Evolutionary conservation across 169 alveolate genomes (phyloP).

Genomic region (Nephromyces sp.): DNA sequence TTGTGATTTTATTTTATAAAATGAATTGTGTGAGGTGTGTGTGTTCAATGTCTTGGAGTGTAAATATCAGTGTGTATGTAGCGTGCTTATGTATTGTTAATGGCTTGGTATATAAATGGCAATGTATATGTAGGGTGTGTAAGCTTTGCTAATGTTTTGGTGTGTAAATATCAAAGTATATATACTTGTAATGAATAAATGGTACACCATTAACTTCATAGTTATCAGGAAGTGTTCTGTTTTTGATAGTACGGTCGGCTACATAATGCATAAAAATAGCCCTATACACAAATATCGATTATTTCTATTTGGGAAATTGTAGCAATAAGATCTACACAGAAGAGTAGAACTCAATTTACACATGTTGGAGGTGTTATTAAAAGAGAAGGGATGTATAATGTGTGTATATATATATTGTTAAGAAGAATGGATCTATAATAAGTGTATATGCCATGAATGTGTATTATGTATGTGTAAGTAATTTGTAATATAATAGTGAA

Average conservation of each 20-base stretch:
- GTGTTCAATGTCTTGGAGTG: not conserved
- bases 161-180: not conserved
- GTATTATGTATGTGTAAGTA: not conserved
- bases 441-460: not conserved
- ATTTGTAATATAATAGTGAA: not conserved
- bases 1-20: not conserved
- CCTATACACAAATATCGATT: slow-evolving; percentile 1
- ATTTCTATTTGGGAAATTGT: not conserved
- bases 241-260: slow-evolving; percentile 28
- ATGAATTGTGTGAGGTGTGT: not conserved
- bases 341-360: too few relatives aligned
- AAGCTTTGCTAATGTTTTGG: not conserved
- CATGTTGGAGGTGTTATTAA: too few relatives aligned
- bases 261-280: slow-evolving; percentile 69
- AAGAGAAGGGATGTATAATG: not conserved
- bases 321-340: too few relatives aligned
- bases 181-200: slow-evolving; percentile 45
- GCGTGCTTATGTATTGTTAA: too few relatives aligned
- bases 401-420: not conserved
- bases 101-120: too few relatives aligned
- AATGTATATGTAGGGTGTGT: not conserved
- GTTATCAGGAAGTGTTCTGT: slow-evolving; percentile 55
- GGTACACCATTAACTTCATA: slow-evolving; percentile 68
- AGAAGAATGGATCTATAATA: not conserved
- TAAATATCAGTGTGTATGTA: not conserved